phyloP scores from a whole-genome alignment of 106 monocot genomes.

The Platanthera guangdongensis region DNA sequence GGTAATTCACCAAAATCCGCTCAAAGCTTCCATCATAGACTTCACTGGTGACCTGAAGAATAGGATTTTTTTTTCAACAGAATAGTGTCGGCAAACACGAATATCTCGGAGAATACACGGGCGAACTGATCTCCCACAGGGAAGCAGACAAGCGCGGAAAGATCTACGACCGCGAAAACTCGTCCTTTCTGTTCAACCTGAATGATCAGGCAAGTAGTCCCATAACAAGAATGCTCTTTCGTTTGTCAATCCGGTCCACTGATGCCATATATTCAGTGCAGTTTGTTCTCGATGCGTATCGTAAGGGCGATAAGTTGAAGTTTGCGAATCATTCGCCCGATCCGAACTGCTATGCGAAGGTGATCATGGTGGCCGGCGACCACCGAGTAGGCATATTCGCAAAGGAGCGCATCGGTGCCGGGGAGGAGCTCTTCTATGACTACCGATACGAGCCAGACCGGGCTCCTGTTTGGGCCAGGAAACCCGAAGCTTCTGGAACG shows the following conservation, averaged over 20 bases:
- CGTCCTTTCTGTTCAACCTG: conserved; percentile 96
- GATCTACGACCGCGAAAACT: conserved; percentile 97
- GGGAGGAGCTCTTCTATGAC: conserved; percentile 95
- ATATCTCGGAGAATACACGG: conserved; percentile 96
- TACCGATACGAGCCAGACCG: conserved; percentile 90
- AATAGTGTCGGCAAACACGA: conserved; percentile 95
- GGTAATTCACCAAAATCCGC: conserved; percentile 23
- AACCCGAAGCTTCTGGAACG: conserved; percentile 49
- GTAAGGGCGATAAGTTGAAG: conserved; percentile 91
- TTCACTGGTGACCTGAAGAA: not conserved
- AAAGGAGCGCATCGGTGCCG: conserved; percentile 79
- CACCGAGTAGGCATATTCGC: conserved; percentile 97
- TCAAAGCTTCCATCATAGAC: not conserved
- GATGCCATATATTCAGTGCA: conserved; percentile 23
- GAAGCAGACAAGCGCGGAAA: conserved; percentile 99
- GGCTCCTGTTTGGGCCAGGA: conserved; percentile 93
- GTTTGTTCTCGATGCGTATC: conserved; percentile 95
- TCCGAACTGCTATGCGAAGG: conserved; percentile 97
- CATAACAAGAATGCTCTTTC: not conserved
- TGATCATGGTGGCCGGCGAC: conserved; percentile 97
- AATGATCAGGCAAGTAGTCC: conserved; percentile 63
- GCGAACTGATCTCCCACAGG: conserved; percentile 86
- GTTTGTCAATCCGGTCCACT: not conserved
- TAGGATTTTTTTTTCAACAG: conserved; percentile 22
- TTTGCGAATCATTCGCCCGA: conserved; percentile 98